Evolutionary conservation across 768 basidiomycete genomes (phyloP), one percentile per base, ranked within the genome.

Genomic region (Mycena vulgaris): DNA sequence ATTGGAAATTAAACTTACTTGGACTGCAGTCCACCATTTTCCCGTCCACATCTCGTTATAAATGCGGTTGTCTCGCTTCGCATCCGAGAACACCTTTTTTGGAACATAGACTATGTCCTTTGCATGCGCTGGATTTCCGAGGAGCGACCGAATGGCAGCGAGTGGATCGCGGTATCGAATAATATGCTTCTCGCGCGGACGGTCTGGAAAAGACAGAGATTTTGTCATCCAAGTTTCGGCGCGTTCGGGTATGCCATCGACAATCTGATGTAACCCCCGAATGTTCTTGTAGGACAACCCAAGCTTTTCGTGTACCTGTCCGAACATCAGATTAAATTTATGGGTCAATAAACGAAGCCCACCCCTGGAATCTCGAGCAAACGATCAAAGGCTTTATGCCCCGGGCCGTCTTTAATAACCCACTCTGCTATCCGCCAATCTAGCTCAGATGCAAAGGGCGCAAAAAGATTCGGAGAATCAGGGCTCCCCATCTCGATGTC

Each of bases 1-100:
- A 33, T 13, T 53, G 3, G 16, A 31, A 3, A 53, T 16, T 27
- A 68, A 74, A 60, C 48, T 27, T 66, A 84, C 82, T 80, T 85
- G 80, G 27, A 75, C 69, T 23, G 75, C 71, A 71, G 77, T 73
- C 83, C 83, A 83, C 83, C 81, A 83, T 25, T 80, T 69, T 0
- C 67, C 79, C 0, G 80, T 82, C 74, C 78, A 80, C 80, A 83
- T 83, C 69, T 85, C 81, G 25, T 77, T 72, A 55, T 76, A 83
- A 14, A 79, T 63, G 2, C 78, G 71, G 3, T 71, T 75, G 9
- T 71, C 63, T 10, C 60, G 48, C 10, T 33, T 28, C 5, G 52
- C 9, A 52, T 76, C 70, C 4, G 63, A 21, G 31, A 74, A 83
- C 0, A 83, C n/a, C n/a, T 74, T 67, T 19, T 74, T 66, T 0